These are phyloP conservation scores for Sporothrix pallida DNA, from an alignment of 2,329 filamentous ascomycete species.

Conservation along the genomic window DNA sequence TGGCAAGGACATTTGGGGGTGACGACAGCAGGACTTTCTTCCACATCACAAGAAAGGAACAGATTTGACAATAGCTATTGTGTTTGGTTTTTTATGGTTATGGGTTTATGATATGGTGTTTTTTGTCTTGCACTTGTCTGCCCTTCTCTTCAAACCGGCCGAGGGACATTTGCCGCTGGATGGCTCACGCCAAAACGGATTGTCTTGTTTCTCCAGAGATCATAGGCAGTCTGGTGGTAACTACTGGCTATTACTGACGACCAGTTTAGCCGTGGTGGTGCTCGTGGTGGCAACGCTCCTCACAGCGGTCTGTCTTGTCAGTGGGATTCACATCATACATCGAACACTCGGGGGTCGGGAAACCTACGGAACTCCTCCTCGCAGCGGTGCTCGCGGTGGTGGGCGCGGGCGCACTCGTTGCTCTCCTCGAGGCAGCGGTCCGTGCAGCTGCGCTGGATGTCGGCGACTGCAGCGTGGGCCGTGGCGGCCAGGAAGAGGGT, in stretches of 20 bases:
- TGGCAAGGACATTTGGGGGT: conserved; percentile 16
- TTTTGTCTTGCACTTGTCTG: background rate
- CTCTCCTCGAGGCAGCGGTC: conserved; percentile 26
- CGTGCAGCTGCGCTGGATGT: conserved; percentile 20
- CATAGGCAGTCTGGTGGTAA: background rate
- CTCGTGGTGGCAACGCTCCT: conserved; percentile 23
- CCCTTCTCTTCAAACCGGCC: background rate
- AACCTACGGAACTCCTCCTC: conserved; percentile 24
- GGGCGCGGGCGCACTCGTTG: conserved; percentile 26
- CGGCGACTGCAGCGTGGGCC: conserved; percentile 28
- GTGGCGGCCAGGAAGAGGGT: conserved; percentile 29
- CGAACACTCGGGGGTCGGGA: background rate
- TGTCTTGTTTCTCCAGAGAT: too few relatives aligned
- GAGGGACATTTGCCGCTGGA: background rate
- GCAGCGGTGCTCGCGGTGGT: conserved; percentile 24
- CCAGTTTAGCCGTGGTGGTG: conserved; percentile 20
- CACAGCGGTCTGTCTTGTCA: conserved; percentile 21
- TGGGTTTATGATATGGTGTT: background rate
- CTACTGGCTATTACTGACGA: too few relatives aligned
- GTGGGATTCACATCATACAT: background rate
- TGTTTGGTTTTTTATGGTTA: background rate
- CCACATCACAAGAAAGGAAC: background rate
- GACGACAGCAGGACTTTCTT: background rate
- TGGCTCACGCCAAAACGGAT: background rate
- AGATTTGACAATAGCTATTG: background rate